A percentile compares a stretch with the other conserved stretches of the same genome.
Conservation (phyloP, 768 basidiomycete genomes). For the Tricholoma matsutake region DNA sequence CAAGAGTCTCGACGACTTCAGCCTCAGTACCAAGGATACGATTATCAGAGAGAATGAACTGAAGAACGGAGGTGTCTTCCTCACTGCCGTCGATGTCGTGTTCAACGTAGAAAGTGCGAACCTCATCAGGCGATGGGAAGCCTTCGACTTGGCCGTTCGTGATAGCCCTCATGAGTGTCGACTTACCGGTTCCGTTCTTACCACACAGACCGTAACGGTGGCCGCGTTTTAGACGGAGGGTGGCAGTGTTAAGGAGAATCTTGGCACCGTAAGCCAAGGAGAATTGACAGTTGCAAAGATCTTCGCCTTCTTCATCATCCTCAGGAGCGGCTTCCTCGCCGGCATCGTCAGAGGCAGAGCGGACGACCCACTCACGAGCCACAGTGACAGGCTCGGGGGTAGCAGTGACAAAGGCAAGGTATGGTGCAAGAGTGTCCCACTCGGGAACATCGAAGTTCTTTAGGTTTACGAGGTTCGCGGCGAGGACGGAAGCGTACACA, state of each 20-base stretch:
- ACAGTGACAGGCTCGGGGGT: slow-evolving; percentile 65
- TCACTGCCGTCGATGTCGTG: slow-evolving; percentile 98
- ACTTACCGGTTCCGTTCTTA: slow-evolving; percentile 98
- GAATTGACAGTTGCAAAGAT: slow-evolving; percentile 98
- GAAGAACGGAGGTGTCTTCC: slow-evolving; percentile 83
- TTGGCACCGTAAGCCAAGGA: slow-evolving; percentile 98
- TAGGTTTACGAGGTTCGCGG: slow-evolving; percentile 80
- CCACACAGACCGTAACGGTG: slow-evolving; percentile 99
- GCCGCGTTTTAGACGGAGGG: slow-evolving; percentile 95
- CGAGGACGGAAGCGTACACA: slow-evolving; percentile 74
- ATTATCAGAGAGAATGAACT: slow-evolving; percentile 84
- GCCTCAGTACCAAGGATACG: slow-evolving; percentile 69
- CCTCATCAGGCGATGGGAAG: slow-evolving; percentile 95
- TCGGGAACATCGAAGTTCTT: slow-evolving; percentile 91
- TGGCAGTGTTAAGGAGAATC: slow-evolving; percentile 95
- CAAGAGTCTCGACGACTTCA: slow-evolving; percentile 78
- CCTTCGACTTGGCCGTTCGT: slow-evolving; percentile 95
- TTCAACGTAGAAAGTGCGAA: slow-evolving; percentile 99
- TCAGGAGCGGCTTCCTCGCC: slow-evolving; percentile 68
- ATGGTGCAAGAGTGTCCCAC: slow-evolving; percentile 82
- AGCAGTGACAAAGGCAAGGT: slow-evolving; percentile 63
- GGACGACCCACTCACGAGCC: slow-evolving; percentile 84
- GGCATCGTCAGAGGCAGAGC: slow-evolving; percentile 75
- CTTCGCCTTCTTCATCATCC: slow-evolving; percentile 98
- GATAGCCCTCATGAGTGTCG: slow-evolving; percentile 90